A percentile compares a stretch with the other conserved stretches of the same genome.
Conservation (phyloP, 345 rosid genomes). For the Angophora floribunda region DNA sequence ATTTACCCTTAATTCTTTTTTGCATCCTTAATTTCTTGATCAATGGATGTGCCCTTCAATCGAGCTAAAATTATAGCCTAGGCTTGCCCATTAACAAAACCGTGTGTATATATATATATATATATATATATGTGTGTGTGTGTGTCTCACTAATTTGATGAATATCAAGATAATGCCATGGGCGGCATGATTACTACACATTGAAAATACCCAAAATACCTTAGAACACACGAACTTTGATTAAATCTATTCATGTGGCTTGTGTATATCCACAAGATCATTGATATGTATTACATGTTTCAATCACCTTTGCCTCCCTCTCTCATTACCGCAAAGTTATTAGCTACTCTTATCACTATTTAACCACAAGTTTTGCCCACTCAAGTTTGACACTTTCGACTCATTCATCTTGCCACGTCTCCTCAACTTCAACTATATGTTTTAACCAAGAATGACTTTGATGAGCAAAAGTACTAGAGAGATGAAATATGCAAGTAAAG, state of each 20-base stretch:
- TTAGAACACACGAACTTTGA: background rate
- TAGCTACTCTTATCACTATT: background rate
- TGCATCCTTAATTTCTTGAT: too few relatives aligned
- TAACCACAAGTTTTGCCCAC: background rate
- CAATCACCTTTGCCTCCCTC: background rate
- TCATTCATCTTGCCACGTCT: background rate
- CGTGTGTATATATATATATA: too few relatives aligned
- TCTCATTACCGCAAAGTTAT: background rate
- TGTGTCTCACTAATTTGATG: background rate
- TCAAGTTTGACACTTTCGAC: background rate
- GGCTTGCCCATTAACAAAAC: too few relatives aligned
- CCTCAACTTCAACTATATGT: background rate
- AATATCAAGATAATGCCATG: background rate
- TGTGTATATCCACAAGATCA: background rate
- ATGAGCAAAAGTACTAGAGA: background rate
- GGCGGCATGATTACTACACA: background rate
- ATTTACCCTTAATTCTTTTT: too few relatives aligned
- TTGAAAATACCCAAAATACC: background rate
- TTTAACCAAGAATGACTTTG: background rate
- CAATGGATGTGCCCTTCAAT: too few relatives aligned
- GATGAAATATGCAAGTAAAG: background rate
- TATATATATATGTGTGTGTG: too few relatives aligned
- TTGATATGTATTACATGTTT: too few relatives aligned
- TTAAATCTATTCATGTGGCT: background rate
- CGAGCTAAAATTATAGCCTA: too few relatives aligned